Percentiles rank a stretch among this genome's conserved stretches.
phyloP scores from a whole-genome alignment of 345 rosid species.

The Ceriops zippeliana region DNA sequence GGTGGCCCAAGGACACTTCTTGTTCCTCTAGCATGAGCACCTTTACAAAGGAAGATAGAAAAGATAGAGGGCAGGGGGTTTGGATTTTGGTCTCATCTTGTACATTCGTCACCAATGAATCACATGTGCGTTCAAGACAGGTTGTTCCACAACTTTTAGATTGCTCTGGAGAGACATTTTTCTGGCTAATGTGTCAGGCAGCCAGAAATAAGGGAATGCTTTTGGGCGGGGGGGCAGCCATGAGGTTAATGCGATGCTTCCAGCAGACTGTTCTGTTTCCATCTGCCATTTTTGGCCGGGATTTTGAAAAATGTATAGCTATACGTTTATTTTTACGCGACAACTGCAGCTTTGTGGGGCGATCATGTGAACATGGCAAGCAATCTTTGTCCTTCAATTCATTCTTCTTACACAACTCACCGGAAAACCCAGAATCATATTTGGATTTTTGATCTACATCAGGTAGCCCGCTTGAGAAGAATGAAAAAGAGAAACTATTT shows the following conservation, averaged over 20 bases:
- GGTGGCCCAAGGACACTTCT: neutral
- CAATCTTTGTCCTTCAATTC: too few species aligned
- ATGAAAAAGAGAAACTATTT: too few species aligned
- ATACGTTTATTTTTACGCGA: neutral
- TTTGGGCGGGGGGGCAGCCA: neutral
- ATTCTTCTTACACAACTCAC: neutral
- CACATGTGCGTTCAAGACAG: neutral
- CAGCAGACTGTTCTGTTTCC: neutral
- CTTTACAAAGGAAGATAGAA: neutral
- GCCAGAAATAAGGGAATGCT: constrained; percentile 6
- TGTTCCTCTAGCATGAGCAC: neutral
- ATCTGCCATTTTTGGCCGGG: neutral
- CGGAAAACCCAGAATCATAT: neutral
- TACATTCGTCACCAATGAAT: neutral
- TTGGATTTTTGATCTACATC: neutral
- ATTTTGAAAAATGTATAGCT: neutral
- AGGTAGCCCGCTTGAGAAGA: neutral
- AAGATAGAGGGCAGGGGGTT: neutral
- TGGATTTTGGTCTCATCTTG: neutral
- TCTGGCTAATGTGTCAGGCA: constrained; percentile 6
- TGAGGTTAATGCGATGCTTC: constrained; percentile 7
- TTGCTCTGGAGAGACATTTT: constrained; percentile 8
- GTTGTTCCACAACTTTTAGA: neutral
- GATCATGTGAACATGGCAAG: neutral
- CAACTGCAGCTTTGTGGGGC: neutral